Base-by-base conservation (phyloP, 2,329 filamentous ascomycete genomes). In the Amesomyces nigricolor region DNA sequence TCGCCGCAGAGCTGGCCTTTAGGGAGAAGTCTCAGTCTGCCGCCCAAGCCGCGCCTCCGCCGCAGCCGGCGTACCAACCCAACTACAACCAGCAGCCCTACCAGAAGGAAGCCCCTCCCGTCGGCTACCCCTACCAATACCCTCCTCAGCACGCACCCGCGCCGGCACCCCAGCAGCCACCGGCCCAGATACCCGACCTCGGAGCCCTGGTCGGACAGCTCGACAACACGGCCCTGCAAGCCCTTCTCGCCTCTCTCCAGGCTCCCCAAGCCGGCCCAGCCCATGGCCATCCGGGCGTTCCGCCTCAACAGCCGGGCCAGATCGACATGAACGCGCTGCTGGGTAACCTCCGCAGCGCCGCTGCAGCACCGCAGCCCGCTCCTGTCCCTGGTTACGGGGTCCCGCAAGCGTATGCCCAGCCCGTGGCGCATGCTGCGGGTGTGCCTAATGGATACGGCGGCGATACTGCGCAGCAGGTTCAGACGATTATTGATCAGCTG, bases 1-100 rank as follows among this genome's bases (percentile, higher is more conserved):
- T 91, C 45, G 90, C 89, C 4, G 89, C 88, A 14, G 89, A 95
- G 63, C 81, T 97, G 14, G 87, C 95, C 55, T 70, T 86, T 42
- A 82, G 89, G 56, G 82, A 86, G 50, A 91, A 88, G 68, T 71
- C 75, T 10, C 65, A 65, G 26, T 53, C 66, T 4, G 61, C 62
- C 29, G 59, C 63, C n/a, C 66, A 72, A 54, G 43, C 67, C 6
- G 61, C 60, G 2, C 60, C 56, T 2, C 60, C 56, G n/a, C 26
- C 56, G 14, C 58, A 37, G 35, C 51, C 59, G 11, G 61, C 65
- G 17, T 75, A 75, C 48, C 58, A 68, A 40, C 59, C 63, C 7
- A 61, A 53, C 5, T 65, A 65, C 30, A 45, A 47, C n/a, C 54
- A 58, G 19, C 50, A 37, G 4, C 47, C 53, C 8, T 63, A 64